Base-by-base conservation (phyloP, 2,329 filamentous ascomycete genomes). In the Cytospora paraplurivora region DNA sequence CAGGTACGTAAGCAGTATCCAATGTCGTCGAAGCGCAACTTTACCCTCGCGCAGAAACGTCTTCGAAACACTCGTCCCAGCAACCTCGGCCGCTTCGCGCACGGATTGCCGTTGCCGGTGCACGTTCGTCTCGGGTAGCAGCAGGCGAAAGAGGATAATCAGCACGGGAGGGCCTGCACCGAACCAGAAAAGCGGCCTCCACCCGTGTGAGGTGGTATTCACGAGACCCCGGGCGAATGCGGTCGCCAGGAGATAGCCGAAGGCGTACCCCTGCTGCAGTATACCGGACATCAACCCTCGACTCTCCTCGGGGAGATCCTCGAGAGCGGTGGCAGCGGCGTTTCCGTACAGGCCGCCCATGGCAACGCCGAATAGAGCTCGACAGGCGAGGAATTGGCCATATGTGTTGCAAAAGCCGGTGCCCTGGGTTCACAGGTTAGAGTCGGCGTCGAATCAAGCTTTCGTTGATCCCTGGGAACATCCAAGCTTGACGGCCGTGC, bases 101-200 rank as follows among this genome's bases (percentile, higher is more conserved):
- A 91, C 77, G 3, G 81, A 82, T 71, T 88, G 82, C 59, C 90
- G 86, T 71, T 90, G 85, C 53, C 80, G 81, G 76, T 89, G 96
- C 0, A 87, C 84, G 53, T 89, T 77, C 0, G 92, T 96, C 78
- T 97, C 93, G 7, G 91, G 90, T 1, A 97, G 82, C 73, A 83
- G 86, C 27, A 94, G 78, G 38, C 93, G 88, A 80, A 90, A 92
- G 61, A 87, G 71, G 72, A 96, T 96, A 76, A 96, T 89, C 37
- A 96, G 75, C 1, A 93, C 82, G 0, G 93, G 93, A 0, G 91
- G 91, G 44, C 88, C 85, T 7, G 92, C 91, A 13, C 88, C 92
- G 74, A 96, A 96, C 92, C 93, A 97, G 80, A 88, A 96, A 0
- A 96, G 80, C 0, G 92, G 91, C 8, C 93, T 82, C 93, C 93